phyloP scores from a whole-genome alignment of 176 grass and related monocot species.

The Oryza longistaminata region DNA sequence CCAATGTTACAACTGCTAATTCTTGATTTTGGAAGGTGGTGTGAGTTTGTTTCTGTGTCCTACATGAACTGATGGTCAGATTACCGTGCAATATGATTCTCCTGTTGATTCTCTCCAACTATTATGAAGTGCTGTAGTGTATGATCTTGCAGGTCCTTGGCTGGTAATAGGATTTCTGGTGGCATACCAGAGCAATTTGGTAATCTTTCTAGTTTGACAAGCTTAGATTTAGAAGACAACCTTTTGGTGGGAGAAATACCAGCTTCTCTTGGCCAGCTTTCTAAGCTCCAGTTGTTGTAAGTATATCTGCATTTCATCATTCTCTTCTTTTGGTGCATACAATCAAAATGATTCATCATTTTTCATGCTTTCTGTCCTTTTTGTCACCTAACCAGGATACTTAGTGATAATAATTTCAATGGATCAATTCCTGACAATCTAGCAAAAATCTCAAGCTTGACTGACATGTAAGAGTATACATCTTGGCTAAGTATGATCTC shows the following conservation, averaged over 20 bases:
- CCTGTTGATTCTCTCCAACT: neutral
- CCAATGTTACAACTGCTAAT: neutral
- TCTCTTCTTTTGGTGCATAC: constrained; percentile 1
- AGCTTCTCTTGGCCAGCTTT: constrained; percentile 68
- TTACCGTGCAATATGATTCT: constrained; percentile 4
- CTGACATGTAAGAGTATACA: constrained; percentile 64
- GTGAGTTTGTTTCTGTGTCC: neutral
- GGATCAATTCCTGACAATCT: constrained; percentile 67
- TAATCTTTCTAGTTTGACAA: constrained; percentile 71
- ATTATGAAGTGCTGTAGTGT: constrained; percentile 23
- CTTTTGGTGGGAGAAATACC: constrained; percentile 71
- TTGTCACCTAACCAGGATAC: constrained; percentile 57
- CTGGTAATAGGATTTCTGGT: constrained; percentile 70
- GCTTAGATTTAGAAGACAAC: constrained; percentile 69
- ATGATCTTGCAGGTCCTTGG: constrained; percentile 61
- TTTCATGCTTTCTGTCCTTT: constrained; percentile 7
- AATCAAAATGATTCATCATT: neutral
- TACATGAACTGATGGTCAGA: neutral
- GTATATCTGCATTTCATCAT: constrained; percentile 30
- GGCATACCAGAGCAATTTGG: constrained; percentile 65
- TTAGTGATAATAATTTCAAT: constrained; percentile 68
- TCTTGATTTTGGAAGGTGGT: neutral
- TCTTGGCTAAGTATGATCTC: neutral
- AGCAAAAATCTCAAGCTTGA: constrained; percentile 65
- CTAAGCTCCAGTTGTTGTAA: constrained; percentile 62